Percentiles rank a stretch among this genome's conserved stretches.
These are phyloP conservation scores for Nicotiana knightiana DNA, from an alignment of 257 asterid genomes.

Conservation along the genomic window DNA sequence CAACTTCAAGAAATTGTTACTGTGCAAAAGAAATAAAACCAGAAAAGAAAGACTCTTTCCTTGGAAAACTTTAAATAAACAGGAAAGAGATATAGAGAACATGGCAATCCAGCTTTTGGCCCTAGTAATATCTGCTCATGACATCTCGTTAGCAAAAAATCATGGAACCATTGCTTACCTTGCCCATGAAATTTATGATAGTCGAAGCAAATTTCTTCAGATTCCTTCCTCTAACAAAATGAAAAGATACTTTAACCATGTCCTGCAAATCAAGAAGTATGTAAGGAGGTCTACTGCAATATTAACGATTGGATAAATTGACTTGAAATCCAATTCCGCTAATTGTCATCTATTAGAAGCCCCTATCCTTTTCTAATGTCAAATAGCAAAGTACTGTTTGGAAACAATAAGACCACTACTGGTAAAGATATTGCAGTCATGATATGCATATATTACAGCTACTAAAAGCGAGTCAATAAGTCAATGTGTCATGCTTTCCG, in stretches of 20 bases:
- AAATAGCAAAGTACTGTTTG: neutral
- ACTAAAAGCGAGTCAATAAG: neutral
- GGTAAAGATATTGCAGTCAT: neutral
- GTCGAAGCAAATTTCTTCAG: conserved; percentile 80
- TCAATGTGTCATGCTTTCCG: conserved; percentile 7
- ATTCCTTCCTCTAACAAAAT: conserved; percentile 81
- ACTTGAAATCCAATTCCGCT: neutral
- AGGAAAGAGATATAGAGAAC: neutral
- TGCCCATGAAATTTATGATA: conserved; percentile 86
- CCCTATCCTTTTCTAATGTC: neutral
- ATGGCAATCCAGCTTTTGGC: neutral
- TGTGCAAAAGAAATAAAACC: neutral
- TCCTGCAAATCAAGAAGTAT: conserved; percentile 48
- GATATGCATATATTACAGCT: neutral
- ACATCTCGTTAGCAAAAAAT: neutral
- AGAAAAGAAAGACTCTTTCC: neutral
- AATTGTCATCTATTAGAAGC: neutral
- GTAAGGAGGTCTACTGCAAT: neutral
- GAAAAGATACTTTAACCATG: conserved; percentile 81
- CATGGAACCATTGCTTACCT: conserved; percentile 37
- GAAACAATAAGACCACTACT: neutral
- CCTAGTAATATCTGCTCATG: neutral
- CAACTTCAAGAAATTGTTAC: neutral
- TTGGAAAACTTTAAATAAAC: neutral
- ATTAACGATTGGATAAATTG: neutral